These are phyloP conservation scores for Nemania diffusa DNA, from an alignment of 2,329 filamentous ascomycete genomes.

Conservation along the genomic window DNA sequence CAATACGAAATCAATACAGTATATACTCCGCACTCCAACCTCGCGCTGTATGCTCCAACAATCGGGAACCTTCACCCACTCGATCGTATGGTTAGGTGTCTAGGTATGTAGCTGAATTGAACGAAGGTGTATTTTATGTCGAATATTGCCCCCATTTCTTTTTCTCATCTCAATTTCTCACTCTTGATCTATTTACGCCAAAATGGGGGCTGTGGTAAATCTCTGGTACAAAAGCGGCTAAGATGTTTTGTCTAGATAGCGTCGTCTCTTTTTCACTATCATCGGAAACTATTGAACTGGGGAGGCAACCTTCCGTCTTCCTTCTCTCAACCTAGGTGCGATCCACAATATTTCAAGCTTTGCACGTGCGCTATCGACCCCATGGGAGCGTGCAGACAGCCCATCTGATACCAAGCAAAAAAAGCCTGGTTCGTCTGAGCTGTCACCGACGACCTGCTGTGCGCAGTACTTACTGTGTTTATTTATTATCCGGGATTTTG, in stretches of 20 bases:
- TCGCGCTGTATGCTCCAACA: slow-evolving; percentile 23
- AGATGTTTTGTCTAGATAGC: not conserved
- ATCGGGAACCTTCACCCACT: slow-evolving; percentile 12
- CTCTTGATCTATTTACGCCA: not conserved
- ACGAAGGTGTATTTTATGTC: too few relatives aligned
- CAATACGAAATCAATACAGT: slow-evolving; percentile 18
- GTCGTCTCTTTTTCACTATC: not conserved
- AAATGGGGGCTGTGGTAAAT: not conserved
- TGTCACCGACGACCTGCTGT: not conserved
- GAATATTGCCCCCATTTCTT: not conserved
- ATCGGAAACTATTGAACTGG: not conserved
- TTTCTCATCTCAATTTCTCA: not conserved
- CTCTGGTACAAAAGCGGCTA: not conserved
- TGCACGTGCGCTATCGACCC: not conserved
- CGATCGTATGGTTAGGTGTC: not conserved
- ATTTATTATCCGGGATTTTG: not conserved
- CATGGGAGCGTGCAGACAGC: not conserved
- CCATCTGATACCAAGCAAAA: not conserved
- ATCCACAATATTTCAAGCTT: slow-evolving; percentile 13
- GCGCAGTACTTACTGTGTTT: not conserved
- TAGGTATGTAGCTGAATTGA: not conserved
- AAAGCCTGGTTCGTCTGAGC: not conserved
- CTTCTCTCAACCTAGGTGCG: not conserved
- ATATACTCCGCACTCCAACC: slow-evolving; percentile 33
- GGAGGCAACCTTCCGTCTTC: slow-evolving; percentile 13